Base-by-base conservation (phyloP, 1,284 basidiomycete species). In the Sanguinoderma infundibulare region DNA sequence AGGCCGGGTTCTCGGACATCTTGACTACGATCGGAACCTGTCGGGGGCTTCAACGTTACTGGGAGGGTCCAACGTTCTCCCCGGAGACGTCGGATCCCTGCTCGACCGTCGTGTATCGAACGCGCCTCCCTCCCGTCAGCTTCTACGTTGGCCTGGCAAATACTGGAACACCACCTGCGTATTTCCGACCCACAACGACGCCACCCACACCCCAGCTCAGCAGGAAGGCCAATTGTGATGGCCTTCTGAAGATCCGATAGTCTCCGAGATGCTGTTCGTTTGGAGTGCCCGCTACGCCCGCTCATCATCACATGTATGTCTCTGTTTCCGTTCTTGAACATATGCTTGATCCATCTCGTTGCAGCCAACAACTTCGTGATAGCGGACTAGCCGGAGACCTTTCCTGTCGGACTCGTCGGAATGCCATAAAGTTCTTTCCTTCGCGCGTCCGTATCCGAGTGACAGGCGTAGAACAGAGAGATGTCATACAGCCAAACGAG, bases 1-100 rank as follows among this genome's bases (percentile, higher is more conserved):
- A n/a, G n/a, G n/a, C 83, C 89, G 3, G 91, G 22, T 44, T 44
- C 22, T 3, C 22, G 22, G 42, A 24, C 22, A 26, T 24, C 42
- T 15, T 44, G 22, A 15, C 42, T 4, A 44, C 42, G 42, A 44
- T 24, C 42, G 22, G 22, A 12, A 44, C 22, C 3, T 44, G 4
- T 44, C 42, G n/a, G 9, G 3, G 10, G 10, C 22, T 39, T 17
- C 38, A 2, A 3, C 38, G 20, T 39, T 14, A 44, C 10, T 20
- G 42, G 42, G n/a, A 24, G 42, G 42, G 39, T 20, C 39, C 2
- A 20, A 40, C 20, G 20, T 12, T 14, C 9, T 4, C 42, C 5
- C 26, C 10, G 9, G 22, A 44, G 12, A 14, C 15, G 12, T 4
- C 2, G 34, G 12, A 34, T 34, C 12, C 42, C 42, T 44, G 22